Conservation (phyloP, 345 rosid genomes). For the Sonneratia alba region DNA sequence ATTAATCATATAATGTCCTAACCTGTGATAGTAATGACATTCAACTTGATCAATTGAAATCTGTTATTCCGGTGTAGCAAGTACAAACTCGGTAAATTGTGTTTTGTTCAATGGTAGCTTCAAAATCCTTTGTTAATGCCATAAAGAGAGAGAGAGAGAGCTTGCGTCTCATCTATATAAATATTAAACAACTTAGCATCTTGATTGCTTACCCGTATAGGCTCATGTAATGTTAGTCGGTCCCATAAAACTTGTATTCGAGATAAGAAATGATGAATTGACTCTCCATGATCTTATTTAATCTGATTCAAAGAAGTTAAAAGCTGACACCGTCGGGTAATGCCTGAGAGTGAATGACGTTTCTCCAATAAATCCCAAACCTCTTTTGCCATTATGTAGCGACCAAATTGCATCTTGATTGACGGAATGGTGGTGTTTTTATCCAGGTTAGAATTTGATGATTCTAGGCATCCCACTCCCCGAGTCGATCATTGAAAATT, state of each 20-base stretch:
- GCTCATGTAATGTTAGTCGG: background rate
- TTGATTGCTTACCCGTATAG: no score
- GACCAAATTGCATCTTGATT: background rate
- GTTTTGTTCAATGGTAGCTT: no score
- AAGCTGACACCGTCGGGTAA: background rate
- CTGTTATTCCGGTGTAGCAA: no score
- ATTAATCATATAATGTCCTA: no score
- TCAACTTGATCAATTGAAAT: no score
- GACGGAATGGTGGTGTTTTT: constrained; percentile 3
- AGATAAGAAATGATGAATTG: background rate
- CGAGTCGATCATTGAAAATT: background rate
- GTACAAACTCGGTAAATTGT: no score
- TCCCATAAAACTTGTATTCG: constrained; percentile 4
- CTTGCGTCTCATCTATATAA: background rate
- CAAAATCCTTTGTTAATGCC: no score
- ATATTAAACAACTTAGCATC: background rate
- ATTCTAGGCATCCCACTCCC: background rate
- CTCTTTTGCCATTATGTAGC: background rate
- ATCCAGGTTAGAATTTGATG: background rate
- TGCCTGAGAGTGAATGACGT: background rate
- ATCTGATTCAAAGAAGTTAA: background rate
- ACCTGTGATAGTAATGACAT: no score
- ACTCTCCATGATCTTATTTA: background rate
- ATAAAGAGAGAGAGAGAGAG: no score
- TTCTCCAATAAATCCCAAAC: background rate